These are phyloP conservation scores for Abrus pulchellus DNA, from an alignment of 306 rosid genomes.

Conservation along the genomic window DNA sequence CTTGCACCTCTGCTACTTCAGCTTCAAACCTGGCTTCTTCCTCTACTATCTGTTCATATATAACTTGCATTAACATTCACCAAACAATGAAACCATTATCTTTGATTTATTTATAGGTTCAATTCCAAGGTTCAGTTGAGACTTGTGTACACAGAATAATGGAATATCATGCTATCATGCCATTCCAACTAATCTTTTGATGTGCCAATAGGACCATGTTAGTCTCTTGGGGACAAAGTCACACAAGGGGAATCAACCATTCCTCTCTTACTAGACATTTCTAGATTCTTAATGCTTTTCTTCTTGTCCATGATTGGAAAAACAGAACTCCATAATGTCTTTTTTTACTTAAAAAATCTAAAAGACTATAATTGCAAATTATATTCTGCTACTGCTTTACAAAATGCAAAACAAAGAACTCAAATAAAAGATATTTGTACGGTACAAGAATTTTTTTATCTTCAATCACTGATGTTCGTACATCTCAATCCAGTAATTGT, in stretches of 20 bases:
- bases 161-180: conserved; percentile 1
- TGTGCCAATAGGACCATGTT: background rate
- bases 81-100: background rate
- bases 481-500: background rate
- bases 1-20: conserved; percentile 89
- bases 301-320: background rate
- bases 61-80: background rate
- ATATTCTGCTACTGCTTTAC: background rate
- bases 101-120: background rate
- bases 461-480: background rate
- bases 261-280: background rate
- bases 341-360: background rate
- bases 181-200: background rate
- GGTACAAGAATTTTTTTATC: background rate
- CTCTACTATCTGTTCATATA: conserved; percentile 70
- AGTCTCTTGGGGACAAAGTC: background rate
- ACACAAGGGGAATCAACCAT: background rate
- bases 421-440: background rate
- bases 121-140: conserved; percentile 1
- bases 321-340: background rate
- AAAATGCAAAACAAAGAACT: conserved; percentile 6
- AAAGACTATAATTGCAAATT: conserved; percentile 18
- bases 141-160: background rate
- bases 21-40: conserved; percentile 94
- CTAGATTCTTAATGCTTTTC: background rate